Evolutionary conservation across 805 yeast genomes (phyloP), one percentile per base, ranked within the genome.

Genomic region (Yarrowia hollandica): DNA sequence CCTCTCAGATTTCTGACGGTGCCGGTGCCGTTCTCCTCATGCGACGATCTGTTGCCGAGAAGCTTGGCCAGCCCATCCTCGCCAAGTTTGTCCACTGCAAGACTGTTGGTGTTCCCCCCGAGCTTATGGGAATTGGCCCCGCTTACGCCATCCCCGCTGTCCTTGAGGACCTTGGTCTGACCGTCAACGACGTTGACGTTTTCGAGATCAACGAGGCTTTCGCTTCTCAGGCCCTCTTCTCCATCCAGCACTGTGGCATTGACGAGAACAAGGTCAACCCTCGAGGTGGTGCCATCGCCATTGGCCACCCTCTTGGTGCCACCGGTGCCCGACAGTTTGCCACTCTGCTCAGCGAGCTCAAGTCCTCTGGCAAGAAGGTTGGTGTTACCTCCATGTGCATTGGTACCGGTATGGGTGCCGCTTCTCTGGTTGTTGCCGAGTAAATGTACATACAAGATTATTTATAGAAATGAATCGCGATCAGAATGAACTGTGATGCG

Each of bases 371-470:
- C 62, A 84, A 90, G 76, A 72, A 73, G 70, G 75, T 90, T 64
- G 98, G 98, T 64, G 85, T 92, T 57, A 88, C 95, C 11, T 86
- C 96, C 64, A 92, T 92, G 98, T 92, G 98, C 77, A 85, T 92
- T 64, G 98, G 98, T 68, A 90, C 97, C 31, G 98, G 98, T 67
- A 92, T 91, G 96, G 98, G 98, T 64, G 97, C 97, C 30, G 98
- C 98, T 48, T 86, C 92, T 12, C 77, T 91, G 42, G 80, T 92
- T 66, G 79, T 89, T 41, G 86, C 80, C 68, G 98, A 92, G 77
- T 90, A 78, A 70, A 22, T 59, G 54, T 46, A 23, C 33, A 48
- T 22, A 44, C 28, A 42, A 26, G 30, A 57, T 33, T 59, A 52
- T 52, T 52, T 39, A 57, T 31, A 42, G 55, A 34, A 44, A 48